Percentiles rank a stretch among this genome's conserved stretches.
These are phyloP conservation scores for Sclerotinia glacialis DNA, from an alignment of 2,329 filamentous ascomycete genomes.

Conservation along the genomic window DNA sequence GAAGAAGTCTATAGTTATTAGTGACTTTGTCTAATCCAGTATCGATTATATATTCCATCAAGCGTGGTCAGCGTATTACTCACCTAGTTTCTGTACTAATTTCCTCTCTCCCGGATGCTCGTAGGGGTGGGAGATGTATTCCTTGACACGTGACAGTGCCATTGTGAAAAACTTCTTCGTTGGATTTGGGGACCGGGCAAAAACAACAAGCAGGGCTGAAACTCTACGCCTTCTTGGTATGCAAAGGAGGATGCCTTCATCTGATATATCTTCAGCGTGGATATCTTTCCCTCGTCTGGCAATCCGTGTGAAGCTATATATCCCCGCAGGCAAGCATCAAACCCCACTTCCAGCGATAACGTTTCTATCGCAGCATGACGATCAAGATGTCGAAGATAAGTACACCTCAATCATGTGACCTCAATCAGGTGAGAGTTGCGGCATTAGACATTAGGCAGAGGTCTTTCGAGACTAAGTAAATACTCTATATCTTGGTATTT, in stretches of 20 bases:
- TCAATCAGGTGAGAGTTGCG: not conserved
- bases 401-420: not conserved
- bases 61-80: not conserved
- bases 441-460: not conserved
- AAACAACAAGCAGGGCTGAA: not conserved
- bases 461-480: not conserved
- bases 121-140: conserved; percentile 14
- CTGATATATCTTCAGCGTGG: conserved; percentile 3
- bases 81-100: conserved; percentile 23
- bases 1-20: conserved; percentile 20
- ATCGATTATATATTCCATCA: no score
- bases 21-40: not conserved
- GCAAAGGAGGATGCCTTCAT: not conserved
- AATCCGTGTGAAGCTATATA: not conserved
- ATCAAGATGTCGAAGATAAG: not conserved
- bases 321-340: conserved; percentile 2
- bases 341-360: conserved; percentile 15
- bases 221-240: not conserved
- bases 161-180: not conserved
- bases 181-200: not conserved
- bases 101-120: conserved; percentile 23
- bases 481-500: not conserved
- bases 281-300: conserved; percentile 5
- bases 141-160: conserved; percentile 16
- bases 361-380: not conserved